Conservation (phyloP, 495 filamentous ascomycete genomes). For the Annulohypoxylon nitens region DNA sequence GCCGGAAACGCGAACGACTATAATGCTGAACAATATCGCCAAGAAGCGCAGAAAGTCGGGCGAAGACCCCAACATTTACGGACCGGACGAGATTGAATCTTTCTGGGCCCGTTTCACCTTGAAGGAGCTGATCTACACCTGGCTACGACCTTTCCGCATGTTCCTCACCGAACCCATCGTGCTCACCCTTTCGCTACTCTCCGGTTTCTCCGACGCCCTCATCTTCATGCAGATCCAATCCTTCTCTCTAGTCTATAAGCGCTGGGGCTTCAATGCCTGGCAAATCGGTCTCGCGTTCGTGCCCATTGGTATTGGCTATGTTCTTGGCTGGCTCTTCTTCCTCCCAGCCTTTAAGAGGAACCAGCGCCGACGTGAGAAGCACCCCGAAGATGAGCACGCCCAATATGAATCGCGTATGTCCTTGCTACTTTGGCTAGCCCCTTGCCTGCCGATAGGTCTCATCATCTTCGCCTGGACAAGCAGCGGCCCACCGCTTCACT, state of each 20-base stretch:
- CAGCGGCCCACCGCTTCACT: constrained; percentile 71
- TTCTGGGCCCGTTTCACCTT: constrained; percentile 65
- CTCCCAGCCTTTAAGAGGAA: constrained; percentile 73
- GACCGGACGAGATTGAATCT: constrained; percentile 70
- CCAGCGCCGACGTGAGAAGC: constrained; percentile 61
- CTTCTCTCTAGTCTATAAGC: constrained; percentile 72
- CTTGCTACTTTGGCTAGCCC: constrained; percentile 72
- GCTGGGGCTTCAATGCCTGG: constrained; percentile 71
- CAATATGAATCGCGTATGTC: constrained; percentile 70
- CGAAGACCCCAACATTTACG: constrained; percentile 68
- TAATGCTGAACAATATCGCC: constrained; percentile 75
- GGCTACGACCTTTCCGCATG: constrained; percentile 82
- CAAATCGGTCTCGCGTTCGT: constrained; percentile 72
- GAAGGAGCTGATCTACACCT: constrained; percentile 70
- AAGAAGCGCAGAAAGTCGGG: constrained; percentile 71
- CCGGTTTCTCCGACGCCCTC: constrained; percentile 82
- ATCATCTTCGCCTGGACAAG: constrained; percentile 78
- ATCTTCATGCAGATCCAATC: constrained; percentile 84
- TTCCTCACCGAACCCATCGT: constrained; percentile 84
- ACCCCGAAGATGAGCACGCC: constrained; percentile 69
- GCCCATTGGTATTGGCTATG: constrained; percentile 73
- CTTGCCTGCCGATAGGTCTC: constrained; percentile 74
- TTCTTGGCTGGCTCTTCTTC: constrained; percentile 73
- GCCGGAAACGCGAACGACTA: constrained; percentile 75
- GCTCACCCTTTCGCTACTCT: constrained; percentile 75